These are phyloP conservation scores for Lachnellula hyalina DNA, from an alignment of 2,329 filamentous ascomycete genomes.

Conservation along the genomic window DNA sequence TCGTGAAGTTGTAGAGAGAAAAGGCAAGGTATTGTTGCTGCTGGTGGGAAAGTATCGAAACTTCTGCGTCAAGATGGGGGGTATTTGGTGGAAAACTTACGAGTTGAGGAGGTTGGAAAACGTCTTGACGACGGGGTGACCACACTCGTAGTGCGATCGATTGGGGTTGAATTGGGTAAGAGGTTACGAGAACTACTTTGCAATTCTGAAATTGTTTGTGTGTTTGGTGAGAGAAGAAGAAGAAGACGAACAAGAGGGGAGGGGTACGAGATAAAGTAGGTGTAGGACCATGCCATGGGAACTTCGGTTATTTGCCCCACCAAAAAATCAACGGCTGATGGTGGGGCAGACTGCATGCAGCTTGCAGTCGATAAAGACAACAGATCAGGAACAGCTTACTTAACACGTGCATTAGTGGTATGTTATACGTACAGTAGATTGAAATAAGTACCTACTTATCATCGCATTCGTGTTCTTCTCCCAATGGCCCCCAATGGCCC, in stretches of 20 bases:
- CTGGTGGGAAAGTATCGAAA: too few relatives aligned
- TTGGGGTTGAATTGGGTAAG: slow-evolving; percentile 7
- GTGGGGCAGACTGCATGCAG: neutral
- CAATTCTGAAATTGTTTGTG: neutral
- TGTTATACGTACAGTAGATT: neutral
- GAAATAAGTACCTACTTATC: neutral
- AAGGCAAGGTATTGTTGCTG: too few relatives aligned
- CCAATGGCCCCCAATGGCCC: slow-evolving; percentile 1
- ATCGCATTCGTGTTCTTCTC: slow-evolving; percentile 1
- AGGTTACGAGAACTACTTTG: neutral
- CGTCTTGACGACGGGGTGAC: slow-evolving; percentile 71
- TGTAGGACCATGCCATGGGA: neutral
- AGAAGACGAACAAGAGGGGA: slow-evolving; percentile 4
- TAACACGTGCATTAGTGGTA: too few relatives aligned
- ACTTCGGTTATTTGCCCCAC: neutral
- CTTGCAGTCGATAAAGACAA: neutral
- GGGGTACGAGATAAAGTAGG: slow-evolving; percentile 1
- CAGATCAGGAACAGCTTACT: neutral
- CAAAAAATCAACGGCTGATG: neutral
- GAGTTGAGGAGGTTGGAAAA: slow-evolving; percentile 98
- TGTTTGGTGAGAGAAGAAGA: neutral
- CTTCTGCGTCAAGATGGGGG: neutral
- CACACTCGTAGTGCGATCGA: slow-evolving; percentile 31
- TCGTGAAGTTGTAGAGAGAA: neutral
- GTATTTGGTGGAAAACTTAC: slow-evolving; percentile 50